These are phyloP conservation scores for Penicillium egyptiacum DNA, from an alignment of 495 filamentous ascomycete genomes.

Conservation along the genomic window DNA sequence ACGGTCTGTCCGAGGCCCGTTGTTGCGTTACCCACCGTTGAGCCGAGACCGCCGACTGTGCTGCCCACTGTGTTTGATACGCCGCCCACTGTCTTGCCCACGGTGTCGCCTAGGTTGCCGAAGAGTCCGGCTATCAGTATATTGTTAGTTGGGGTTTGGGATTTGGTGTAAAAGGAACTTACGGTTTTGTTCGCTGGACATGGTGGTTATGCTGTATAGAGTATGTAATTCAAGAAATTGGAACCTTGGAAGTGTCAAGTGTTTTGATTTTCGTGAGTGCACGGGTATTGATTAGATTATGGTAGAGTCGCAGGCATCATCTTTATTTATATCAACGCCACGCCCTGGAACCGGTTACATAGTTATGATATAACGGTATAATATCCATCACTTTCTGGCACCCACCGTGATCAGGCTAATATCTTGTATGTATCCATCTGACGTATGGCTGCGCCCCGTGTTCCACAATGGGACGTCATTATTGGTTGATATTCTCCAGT, in stretches of 20 bases:
- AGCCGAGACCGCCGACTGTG: constrained; percentile 36
- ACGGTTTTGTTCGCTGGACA: constrained; percentile 10
- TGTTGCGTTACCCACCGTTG: constrained; percentile 36
- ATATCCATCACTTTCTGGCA: constrained; percentile 16
- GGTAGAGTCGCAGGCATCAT: neutral
- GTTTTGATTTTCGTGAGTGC: neutral
- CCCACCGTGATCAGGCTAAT: constrained; percentile 1
- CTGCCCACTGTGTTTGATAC: constrained; percentile 36
- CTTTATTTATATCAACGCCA: constrained; percentile 6
- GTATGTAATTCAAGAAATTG: neutral
- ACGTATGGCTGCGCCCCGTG: neutral
- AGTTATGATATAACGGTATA: constrained; percentile 31
- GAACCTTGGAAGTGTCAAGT: neutral
- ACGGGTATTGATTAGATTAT: neutral
- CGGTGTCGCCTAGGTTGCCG: constrained; percentile 35
- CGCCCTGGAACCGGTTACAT: constrained; percentile 16
- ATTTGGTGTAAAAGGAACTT: neutral
- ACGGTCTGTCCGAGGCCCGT: constrained; percentile 38
- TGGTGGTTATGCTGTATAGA: neutral
- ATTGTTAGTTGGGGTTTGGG: neutral
- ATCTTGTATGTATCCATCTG: constrained; percentile 6
- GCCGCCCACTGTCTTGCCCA: constrained; percentile 40
- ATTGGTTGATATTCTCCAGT: constrained; percentile 21
- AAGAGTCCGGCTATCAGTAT: constrained; percentile 27
- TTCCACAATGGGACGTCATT: neutral